These are phyloP conservation scores for Mucuna pruriens DNA, from an alignment of 306 rosid species.

Conservation along the genomic window DNA sequence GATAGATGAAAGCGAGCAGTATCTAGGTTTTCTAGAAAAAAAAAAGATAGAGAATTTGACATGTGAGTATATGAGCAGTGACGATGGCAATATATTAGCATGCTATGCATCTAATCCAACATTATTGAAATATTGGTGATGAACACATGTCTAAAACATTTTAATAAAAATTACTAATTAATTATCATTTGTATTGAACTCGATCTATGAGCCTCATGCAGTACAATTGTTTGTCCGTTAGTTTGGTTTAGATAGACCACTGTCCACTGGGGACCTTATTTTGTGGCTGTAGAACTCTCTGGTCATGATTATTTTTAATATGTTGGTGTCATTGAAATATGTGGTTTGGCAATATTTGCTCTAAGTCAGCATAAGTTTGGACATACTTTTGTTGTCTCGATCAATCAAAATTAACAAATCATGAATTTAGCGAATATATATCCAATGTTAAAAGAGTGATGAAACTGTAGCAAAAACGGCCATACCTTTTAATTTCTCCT, in stretches of 20 bases:
- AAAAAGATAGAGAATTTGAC: too few relatives aligned
- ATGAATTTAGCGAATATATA: neutral
- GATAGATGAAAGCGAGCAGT: neutral
- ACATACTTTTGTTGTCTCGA: slow-evolving; percentile 24
- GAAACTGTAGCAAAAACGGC: slow-evolving; percentile 42
- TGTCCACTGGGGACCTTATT: neutral
- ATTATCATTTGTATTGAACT: neutral
- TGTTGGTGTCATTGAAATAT: neutral
- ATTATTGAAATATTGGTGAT: neutral
- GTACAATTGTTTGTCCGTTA: neutral
- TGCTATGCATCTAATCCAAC: neutral
- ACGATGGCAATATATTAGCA: neutral
- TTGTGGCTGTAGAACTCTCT: neutral
- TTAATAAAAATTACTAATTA: neutral
- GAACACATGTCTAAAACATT: neutral
- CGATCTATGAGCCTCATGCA: too few relatives aligned
- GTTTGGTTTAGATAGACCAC: slow-evolving; percentile 15
- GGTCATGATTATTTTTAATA: neutral
- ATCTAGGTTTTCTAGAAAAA: neutral
- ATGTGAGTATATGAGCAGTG: slow-evolving; percentile 1
- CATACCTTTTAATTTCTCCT: neutral
- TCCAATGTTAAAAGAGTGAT: neutral
- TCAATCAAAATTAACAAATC: neutral
- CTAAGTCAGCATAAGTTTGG: neutral
- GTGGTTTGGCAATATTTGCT: slow-evolving; percentile 20